phyloP scores from a whole-genome alignment of 129 eudicot species.

The Logfia minima region DNA sequence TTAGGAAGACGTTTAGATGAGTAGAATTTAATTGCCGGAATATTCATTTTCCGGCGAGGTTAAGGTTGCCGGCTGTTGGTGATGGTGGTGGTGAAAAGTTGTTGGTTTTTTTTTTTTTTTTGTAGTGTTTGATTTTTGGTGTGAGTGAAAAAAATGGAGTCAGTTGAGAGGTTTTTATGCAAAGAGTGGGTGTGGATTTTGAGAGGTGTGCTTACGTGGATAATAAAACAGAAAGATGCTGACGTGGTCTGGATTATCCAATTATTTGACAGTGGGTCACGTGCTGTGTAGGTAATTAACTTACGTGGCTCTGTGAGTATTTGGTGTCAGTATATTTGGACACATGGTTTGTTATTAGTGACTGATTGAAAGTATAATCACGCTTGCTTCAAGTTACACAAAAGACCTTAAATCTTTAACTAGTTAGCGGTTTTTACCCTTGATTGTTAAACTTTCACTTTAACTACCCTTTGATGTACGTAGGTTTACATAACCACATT shows the following conservation, averaged over 20 bases:
- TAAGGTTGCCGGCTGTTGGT: slow-evolving; percentile 18
- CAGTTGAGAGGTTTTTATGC: slow-evolving; percentile 42
- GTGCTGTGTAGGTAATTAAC: slow-evolving; percentile 30
- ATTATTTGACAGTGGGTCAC: slow-evolving; percentile 42
- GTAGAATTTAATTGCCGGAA: slow-evolving; percentile 41
- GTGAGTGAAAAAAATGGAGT: slow-evolving; percentile 29
- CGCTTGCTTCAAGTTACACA: neutral
- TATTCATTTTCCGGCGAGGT: slow-evolving; percentile 61
- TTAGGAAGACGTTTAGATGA: slow-evolving; percentile 15
- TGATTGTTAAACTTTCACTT: neutral
- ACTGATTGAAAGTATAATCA: slow-evolving; percentile 25
- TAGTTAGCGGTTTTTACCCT: neutral
- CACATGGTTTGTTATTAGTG: slow-evolving; percentile 24
- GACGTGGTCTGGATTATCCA: slow-evolving; percentile 43
- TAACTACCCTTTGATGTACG: neutral
- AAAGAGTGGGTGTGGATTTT: slow-evolving; percentile 12
- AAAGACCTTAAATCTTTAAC: neutral
- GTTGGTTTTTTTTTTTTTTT: neutral
- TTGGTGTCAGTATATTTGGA: slow-evolving; percentile 19
- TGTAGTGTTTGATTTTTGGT: neutral
- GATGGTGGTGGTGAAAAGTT: slow-evolving; percentile 2
- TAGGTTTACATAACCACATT: too few relatives aligned
- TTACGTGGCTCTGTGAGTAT: slow-evolving; percentile 23
- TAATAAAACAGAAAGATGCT: slow-evolving; percentile 39
- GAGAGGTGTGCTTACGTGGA: slow-evolving; percentile 38